A percentile compares a stretch with the other conserved stretches of the same genome.
These are phyloP conservation scores for Phytophthora nicotianae DNA, from an alignment of 352 stramenopile species.

Conservation along the genomic window DNA sequence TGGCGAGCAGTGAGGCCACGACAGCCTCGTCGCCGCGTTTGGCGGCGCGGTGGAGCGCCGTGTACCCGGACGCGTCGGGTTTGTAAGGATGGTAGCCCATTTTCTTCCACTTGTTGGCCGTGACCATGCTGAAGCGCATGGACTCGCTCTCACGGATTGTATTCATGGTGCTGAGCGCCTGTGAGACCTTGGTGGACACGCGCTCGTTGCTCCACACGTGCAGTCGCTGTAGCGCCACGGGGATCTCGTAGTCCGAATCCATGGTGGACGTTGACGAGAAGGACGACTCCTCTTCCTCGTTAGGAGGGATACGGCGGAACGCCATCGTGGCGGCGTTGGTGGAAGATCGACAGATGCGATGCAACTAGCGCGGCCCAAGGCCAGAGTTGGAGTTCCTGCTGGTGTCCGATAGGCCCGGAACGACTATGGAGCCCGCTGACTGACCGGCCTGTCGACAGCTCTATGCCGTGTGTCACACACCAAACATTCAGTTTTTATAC, in stretches of 20 bases:
- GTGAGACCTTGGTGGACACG: slow-evolving; percentile 68
- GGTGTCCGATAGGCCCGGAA: slow-evolving; percentile 9
- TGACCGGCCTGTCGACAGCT: not conserved
- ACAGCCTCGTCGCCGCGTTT: slow-evolving; percentile 73
- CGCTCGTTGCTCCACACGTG: slow-evolving; percentile 70
- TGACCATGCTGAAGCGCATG: slow-evolving; percentile 81
- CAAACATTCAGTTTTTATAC: slow-evolving; percentile 24
- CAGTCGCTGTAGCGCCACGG: slow-evolving; percentile 65
- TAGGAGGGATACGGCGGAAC: slow-evolving; percentile 24
- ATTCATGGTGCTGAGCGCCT: slow-evolving; percentile 63
- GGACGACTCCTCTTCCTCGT: slow-evolving; percentile 63
- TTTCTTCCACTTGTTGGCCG: slow-evolving; percentile 84
- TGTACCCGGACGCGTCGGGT: slow-evolving; percentile 78
- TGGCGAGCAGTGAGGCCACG: slow-evolving; percentile 72
- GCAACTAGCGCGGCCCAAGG: not conserved
- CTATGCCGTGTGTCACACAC: slow-evolving; percentile 32
- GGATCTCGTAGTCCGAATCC: slow-evolving; percentile 87
- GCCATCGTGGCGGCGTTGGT: slow-evolving; percentile 16
- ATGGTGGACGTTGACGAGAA: slow-evolving; percentile 85
- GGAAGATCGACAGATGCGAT: slow-evolving; percentile 7
- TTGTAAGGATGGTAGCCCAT: slow-evolving; percentile 87
- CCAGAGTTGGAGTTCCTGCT: slow-evolving; percentile 15
- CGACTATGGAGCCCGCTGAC: slow-evolving; percentile 8
- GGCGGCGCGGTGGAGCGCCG: slow-evolving; percentile 75
- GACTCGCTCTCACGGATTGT: slow-evolving; percentile 79